phyloP scores from a whole-genome alignment of 2,329 filamentous ascomycete genomes.

The Pseudocercospora fuligena region DNA sequence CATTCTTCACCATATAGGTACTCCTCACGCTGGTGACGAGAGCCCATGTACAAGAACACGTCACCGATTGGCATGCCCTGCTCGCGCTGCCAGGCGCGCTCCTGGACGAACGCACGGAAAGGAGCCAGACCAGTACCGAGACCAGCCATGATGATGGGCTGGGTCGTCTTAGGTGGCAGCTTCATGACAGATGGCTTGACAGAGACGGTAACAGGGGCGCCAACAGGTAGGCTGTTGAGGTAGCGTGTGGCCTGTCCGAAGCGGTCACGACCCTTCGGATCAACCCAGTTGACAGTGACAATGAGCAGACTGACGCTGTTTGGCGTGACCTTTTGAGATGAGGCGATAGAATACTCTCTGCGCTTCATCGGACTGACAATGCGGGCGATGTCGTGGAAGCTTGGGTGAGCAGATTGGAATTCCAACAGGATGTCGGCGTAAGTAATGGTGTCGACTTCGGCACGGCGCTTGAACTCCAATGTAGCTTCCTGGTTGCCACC shows the following conservation, averaged over 20 bases:
- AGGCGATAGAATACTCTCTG: constrained; percentile 98
- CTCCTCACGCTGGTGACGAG: constrained; percentile 95
- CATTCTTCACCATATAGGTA: constrained; percentile 99
- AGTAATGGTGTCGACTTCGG: constrained; percentile 88
- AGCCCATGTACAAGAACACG: constrained; percentile 94
- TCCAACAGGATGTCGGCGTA: constrained; percentile 90
- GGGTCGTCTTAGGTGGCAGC: constrained; percentile 82
- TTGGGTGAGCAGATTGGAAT: constrained; percentile 85
- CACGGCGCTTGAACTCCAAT: constrained; percentile 87
- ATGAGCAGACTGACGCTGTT: constrained; percentile 93
- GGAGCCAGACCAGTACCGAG: constrained; percentile 96
- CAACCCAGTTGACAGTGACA: constrained; percentile 95
- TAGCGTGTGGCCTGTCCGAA: constrained; percentile 94
- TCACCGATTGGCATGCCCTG: constrained; percentile 93
- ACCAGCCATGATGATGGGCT: constrained; percentile 97
- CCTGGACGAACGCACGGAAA: constrained; percentile 99
- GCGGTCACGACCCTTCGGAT: constrained; percentile 82
- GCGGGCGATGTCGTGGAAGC: constrained; percentile 84
- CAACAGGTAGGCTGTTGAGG: constrained; percentile 75
- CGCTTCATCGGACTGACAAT: constrained; percentile 93
- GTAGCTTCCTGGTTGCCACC: constrained; percentile 69
- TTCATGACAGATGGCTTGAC: constrained; percentile 99
- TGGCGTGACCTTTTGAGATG: constrained; percentile 91
- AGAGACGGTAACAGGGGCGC: constrained; percentile 81
- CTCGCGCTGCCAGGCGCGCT: constrained; percentile 97